Conservation (phyloP, 2,329 filamentous ascomycete genomes). For the Cercospora janseana region DNA sequence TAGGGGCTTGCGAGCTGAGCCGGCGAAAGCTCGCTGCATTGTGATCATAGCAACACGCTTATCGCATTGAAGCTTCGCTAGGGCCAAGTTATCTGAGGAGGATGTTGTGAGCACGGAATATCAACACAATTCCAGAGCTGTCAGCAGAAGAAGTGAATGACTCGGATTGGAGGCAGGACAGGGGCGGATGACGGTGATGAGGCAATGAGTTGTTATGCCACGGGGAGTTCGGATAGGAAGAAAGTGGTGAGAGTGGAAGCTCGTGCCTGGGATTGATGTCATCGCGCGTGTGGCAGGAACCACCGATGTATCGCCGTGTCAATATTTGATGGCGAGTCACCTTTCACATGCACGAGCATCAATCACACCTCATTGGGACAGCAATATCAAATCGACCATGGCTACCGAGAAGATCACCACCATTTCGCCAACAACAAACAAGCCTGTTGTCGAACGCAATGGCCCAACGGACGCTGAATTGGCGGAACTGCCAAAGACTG, state of each 20-base stretch:
- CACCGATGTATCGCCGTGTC: constrained; percentile 3
- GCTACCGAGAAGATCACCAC: constrained; percentile 64
- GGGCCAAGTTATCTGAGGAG: constrained; percentile 2
- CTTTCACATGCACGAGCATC: constrained; percentile 6
- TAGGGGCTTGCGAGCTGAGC: constrained; percentile 22
- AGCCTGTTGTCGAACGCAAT: constrained; percentile 75
- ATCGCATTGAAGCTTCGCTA: constrained; percentile 24
- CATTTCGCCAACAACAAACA: constrained; percentile 87
- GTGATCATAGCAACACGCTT: constrained; percentile 23
- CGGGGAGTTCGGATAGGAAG: background rate
- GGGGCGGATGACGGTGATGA: background rate
- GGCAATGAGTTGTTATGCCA: background rate
- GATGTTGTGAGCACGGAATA: too few relatives aligned
- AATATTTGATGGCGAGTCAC: constrained; percentile 8
- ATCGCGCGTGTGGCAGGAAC: background rate
- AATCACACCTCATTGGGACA: background rate
- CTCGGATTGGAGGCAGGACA: background rate
- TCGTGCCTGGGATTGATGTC: constrained; percentile 1
- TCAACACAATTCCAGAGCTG: too few relatives aligned
- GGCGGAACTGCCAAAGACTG: constrained; percentile 66
- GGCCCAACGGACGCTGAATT: constrained; percentile 71
- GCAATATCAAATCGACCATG: constrained; percentile 40
- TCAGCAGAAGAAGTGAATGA: too few relatives aligned
- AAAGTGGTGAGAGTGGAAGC: constrained; percentile 2
- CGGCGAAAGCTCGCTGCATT: constrained; percentile 26